Evolutionary conservation across 257 asterid genomes (phyloP).

Genomic region (Perilla frutescens): DNA sequence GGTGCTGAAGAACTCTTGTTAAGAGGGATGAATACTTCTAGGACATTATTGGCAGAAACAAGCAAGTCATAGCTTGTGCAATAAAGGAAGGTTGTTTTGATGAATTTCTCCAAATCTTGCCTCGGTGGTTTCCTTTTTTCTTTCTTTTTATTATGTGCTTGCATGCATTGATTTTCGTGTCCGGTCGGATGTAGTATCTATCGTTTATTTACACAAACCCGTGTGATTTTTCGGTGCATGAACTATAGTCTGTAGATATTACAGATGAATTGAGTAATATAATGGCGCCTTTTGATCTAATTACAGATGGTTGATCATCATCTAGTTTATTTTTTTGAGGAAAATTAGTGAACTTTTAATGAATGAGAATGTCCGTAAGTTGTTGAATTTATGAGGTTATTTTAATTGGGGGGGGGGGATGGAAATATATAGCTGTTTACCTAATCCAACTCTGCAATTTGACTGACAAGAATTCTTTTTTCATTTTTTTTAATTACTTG

Average conservation of each 20-base stretch:
- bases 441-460: no score
- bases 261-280: neutral
- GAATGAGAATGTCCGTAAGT: no score
- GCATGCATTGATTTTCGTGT: neutral
- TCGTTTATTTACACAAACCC: neutral
- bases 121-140: neutral
- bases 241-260: no score
- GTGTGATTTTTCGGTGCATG: neutral
- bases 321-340: no score
- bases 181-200: neutral
- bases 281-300: no score
- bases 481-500: no score
- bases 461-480: no score
- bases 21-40: neutral
- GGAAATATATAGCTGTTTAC: no score
- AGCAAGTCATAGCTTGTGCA: neutral
- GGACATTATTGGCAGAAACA: conserved; percentile 1
- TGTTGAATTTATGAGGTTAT: no score
- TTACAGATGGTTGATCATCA: no score
- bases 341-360: no score
- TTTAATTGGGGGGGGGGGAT: no score
- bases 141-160: neutral
- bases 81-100: conserved; percentile 14
- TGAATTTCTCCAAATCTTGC: neutral
- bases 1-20: conserved; percentile 82